Base-by-base conservation (phyloP, 2,329 filamentous ascomycete species). In the Exserohilum rostratum region DNA sequence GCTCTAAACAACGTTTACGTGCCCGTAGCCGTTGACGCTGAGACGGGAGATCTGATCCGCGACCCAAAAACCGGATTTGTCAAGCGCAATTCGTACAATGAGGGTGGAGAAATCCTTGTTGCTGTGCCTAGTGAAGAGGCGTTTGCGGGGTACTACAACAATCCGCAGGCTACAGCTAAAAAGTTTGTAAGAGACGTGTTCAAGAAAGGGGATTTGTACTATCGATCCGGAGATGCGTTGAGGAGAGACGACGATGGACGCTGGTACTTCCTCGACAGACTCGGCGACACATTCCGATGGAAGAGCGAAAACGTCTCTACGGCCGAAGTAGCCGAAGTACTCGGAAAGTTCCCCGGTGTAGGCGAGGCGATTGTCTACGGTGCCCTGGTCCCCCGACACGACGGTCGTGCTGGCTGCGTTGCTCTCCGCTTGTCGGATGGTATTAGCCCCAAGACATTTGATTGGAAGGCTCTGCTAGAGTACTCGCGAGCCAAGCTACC, bases 51-150 rank as follows among this genome's bases (percentile, higher is more conserved):
- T 17, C 83, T 91, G 38, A 78, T 81, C 47, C 82, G 89, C 3
- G 83, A 91, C 64, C 79, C 83, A 0, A 78, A 82, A 56, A 90
- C 88, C 0, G 88, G 88, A 0, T 89, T 90, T 50, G 89, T 83
- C 0, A 77, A 76, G 25, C 82, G 87, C 13, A 80, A 82, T 31
- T 74, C 85, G 0, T 89, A 89, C 66, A 83, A 85, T 2, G 79
- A 84, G 31, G 89, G 89, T 6, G 90, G 90, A 7, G 90, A 93
- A 74, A 88, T 92, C 3, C 75, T 93, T 9, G 84, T 91, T n/a
- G 77, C 79, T 0, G 79, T 88, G 2, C 81, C 85, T 0, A 27
- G 42, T n/a, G 67, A 70, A 46, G 51, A 56, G 10, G 65, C 65
- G 0, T 72, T 89, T 70, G 80, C 82, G 10, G 89, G 89, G 0